Conservation (phyloP, 2,329 filamentous ascomycete genomes). For the Escovopsis sp. region DNA sequence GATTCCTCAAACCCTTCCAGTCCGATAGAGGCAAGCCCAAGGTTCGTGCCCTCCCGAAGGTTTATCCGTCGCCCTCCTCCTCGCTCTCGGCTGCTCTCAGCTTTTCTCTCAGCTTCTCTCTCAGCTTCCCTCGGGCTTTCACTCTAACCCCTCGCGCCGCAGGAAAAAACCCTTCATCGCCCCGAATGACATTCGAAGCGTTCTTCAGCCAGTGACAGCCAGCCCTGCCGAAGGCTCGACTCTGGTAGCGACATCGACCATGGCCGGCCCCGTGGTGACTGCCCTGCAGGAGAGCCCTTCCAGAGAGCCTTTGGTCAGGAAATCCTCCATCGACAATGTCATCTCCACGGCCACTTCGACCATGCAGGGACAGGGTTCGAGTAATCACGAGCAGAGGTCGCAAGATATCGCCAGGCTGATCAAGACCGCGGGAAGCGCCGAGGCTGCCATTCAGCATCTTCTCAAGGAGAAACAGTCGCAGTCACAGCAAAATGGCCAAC, state of each 20-base stretch:
- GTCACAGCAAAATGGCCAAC: slow-evolving; percentile 74
- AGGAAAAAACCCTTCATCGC: slow-evolving; percentile 13
- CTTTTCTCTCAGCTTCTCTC: neutral
- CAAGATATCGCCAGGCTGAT: slow-evolving; percentile 69
- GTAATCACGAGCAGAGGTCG: slow-evolving; percentile 43
- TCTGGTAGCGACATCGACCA: slow-evolving; percentile 24
- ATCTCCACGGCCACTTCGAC: slow-evolving; percentile 56
- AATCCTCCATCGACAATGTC: slow-evolving; percentile 85
- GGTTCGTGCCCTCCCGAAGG: slow-evolving; percentile 15
- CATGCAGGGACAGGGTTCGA: slow-evolving; percentile 33
- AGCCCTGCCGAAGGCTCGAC: slow-evolving; percentile 28
- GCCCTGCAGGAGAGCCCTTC: slow-evolving; percentile 20
- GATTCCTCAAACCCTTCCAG: slow-evolving; percentile 22
- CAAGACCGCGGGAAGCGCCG: slow-evolving; percentile 71
- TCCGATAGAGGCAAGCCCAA: slow-evolving; percentile 17
- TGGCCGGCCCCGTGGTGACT: slow-evolving; percentile 31
- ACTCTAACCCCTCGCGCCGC: neutral
- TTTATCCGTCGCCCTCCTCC: neutral
- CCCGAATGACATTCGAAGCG: slow-evolving; percentile 36
- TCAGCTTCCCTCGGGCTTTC: neutral
- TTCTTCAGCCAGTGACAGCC: slow-evolving; percentile 27
- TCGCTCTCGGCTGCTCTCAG: neutral
- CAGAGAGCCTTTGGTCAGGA: slow-evolving; percentile 39
- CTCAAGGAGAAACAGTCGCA: slow-evolving; percentile 85
- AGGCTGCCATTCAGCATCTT: slow-evolving; percentile 76